Percentiles rank a stretch among this genome's conserved stretches.
These are phyloP conservation scores for Chrysoporthe deuterocubensis DNA, from an alignment of 2,329 filamentous ascomycete genomes.

Conservation along the genomic window DNA sequence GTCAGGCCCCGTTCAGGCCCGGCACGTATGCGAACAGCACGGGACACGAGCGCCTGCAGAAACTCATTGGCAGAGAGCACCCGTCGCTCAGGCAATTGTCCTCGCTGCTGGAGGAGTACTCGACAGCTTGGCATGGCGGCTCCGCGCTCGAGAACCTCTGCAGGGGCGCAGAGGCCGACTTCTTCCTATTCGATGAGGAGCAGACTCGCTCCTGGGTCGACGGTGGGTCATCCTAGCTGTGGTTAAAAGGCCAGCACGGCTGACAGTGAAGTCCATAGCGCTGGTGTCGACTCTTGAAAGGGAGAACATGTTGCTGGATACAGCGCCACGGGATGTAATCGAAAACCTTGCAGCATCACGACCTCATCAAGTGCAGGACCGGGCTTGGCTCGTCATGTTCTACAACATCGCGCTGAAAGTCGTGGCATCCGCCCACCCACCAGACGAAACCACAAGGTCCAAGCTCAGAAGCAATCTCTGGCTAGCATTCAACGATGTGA, in stretches of 20 bases:
- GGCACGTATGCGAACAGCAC: not conserved
- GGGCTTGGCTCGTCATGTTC: slow-evolving; percentile 21
- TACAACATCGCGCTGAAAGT: slow-evolving; percentile 15
- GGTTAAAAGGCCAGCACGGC: not conserved
- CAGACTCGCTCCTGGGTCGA: not conserved
- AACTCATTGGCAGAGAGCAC: slow-evolving; percentile 1
- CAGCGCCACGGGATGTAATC: slow-evolving; percentile 1
- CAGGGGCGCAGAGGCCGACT: not conserved
- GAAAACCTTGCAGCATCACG: not conserved
- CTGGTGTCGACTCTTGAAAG: slow-evolving; percentile 4
- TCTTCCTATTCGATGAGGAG: not conserved
- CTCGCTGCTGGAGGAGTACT: slow-evolving; percentile 9
- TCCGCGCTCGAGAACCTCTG: not conserved
- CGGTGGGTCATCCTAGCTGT: not conserved
- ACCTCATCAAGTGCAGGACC: slow-evolving; percentile 6
- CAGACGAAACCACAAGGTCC: not conserved
- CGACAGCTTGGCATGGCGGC: not conserved
- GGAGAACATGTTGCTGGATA: slow-evolving; percentile 3
- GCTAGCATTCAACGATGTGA: slow-evolving; percentile 17
- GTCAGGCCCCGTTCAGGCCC: not conserved
- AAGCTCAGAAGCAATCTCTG: slow-evolving; percentile 17
- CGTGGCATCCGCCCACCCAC: not conserved
- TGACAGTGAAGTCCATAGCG: not conserved
- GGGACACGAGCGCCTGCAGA: slow-evolving; percentile 7
- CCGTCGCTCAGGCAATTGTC: slow-evolving; percentile 7